phyloP scores from a whole-genome alignment of 2,329 filamentous ascomycete genomes.

The Purpureocillium lavendulum region DNA sequence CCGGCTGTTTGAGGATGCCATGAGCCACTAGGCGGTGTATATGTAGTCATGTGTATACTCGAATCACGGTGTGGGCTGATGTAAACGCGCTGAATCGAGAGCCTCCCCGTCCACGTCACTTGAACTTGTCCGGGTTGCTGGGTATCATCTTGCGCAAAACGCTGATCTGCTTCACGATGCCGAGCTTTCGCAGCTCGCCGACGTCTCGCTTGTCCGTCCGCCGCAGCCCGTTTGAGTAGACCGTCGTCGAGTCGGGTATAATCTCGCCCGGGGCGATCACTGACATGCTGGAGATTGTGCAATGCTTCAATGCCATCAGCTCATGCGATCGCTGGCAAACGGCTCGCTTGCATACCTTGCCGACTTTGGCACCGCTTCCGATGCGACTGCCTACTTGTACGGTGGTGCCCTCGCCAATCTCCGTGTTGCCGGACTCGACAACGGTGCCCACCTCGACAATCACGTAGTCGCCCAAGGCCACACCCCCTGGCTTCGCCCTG shows the following conservation, averaged over 20 bases:
- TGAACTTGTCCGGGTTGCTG: constrained; percentile 48
- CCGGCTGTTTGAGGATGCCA: constrained; percentile 55
- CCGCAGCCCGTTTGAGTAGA: constrained; percentile 56
- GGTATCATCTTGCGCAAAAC: constrained; percentile 58
- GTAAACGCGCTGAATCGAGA: too few species aligned
- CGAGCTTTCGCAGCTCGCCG: constrained; percentile 54
- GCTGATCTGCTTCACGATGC: constrained; percentile 59
- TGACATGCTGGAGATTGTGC: constrained; percentile 60
- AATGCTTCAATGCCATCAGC: constrained; percentile 38
- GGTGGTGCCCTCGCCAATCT: constrained; percentile 51
- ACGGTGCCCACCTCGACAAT: constrained; percentile 51
- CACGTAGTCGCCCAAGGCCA: constrained; percentile 52
- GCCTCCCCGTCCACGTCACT: constrained; percentile 13
- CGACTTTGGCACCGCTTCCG: constrained; percentile 52
- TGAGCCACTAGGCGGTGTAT: constrained; percentile 26
- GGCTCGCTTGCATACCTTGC: constrained; percentile 41
- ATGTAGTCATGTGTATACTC: neutral
- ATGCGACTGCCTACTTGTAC: constrained; percentile 53
- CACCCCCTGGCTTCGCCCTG: constrained; percentile 31
- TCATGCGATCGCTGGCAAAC: neutral
- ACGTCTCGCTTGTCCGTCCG: constrained; percentile 52
- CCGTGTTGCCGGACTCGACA: constrained; percentile 54
- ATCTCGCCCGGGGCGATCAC: constrained; percentile 47
- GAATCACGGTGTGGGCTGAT: too few species aligned
- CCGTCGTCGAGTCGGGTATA: constrained; percentile 59